These are phyloP conservation scores for Periconia sp. DNA, from an alignment of 2,329 filamentous ascomycete genomes.

Conservation along the genomic window DNA sequence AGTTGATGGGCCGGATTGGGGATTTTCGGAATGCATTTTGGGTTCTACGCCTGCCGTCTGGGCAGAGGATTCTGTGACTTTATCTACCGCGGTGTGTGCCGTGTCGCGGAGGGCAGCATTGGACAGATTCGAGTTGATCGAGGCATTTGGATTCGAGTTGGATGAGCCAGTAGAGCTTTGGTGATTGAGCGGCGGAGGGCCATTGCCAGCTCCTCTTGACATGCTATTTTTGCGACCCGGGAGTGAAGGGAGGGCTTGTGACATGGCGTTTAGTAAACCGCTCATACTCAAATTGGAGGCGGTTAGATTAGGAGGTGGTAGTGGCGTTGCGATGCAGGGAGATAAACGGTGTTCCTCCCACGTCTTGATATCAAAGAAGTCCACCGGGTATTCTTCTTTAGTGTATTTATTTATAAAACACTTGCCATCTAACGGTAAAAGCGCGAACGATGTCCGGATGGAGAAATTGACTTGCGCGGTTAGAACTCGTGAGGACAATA, in stretches of 20 bases:
- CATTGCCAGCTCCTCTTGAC: constrained; percentile 45
- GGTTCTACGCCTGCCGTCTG: constrained; percentile 50
- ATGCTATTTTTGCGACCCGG: constrained; percentile 42
- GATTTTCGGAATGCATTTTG: constrained; percentile 50
- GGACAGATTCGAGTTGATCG: constrained; percentile 7
- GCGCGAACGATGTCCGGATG: constrained; percentile 81
- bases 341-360: constrained; percentile 83
- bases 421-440: constrained; percentile 84
- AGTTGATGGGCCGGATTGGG: constrained; percentile 36
- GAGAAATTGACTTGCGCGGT: constrained; percentile 95
- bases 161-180: constrained; percentile 3
- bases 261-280: constrained; percentile 55
- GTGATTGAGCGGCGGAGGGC: constrained; percentile 5
- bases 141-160: constrained; percentile 12
- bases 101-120: constrained; percentile 20
- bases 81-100: constrained; percentile 32
- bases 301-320: constrained; percentile 60
- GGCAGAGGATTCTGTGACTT: constrained; percentile 34
- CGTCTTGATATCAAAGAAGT: constrained; percentile 80
- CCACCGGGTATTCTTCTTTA: constrained; percentile 77
- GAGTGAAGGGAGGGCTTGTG: constrained; percentile 52
- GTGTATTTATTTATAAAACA: constrained; percentile 87
- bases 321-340: constrained; percentile 73
- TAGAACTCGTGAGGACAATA: constrained; percentile 86
- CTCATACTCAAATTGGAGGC: constrained; percentile 49